These are phyloP conservation scores for Phyllosticta citriasiana DNA, from an alignment of 2,329 filamentous ascomycete genomes.

Conservation along the genomic window DNA sequence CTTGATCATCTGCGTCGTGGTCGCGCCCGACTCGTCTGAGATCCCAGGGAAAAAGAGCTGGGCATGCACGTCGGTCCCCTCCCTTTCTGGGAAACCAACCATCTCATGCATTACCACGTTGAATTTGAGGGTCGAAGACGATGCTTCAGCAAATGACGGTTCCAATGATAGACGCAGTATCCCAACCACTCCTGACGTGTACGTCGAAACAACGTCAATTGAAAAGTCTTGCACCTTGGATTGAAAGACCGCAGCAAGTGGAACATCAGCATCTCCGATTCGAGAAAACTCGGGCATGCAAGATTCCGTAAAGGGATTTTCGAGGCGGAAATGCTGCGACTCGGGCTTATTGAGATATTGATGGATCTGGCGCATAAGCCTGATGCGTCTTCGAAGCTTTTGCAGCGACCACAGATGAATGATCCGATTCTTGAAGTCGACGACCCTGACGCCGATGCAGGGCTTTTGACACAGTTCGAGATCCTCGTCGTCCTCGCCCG, in stretches of 20 bases:
- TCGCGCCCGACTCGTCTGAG: slow-evolving; percentile 74
- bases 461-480: slow-evolving; percentile 78
- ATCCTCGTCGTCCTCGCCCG: slow-evolving; percentile 72
- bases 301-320: slow-evolving; percentile 85
- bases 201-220: slow-evolving; percentile 82
- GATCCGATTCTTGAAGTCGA: slow-evolving; percentile 79
- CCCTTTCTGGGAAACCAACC: slow-evolving; percentile 85
- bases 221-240: slow-evolving; percentile 89
- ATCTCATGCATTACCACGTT: slow-evolving; percentile 98
- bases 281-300: slow-evolving; percentile 90
- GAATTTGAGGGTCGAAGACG: slow-evolving; percentile 88
- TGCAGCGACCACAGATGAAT: slow-evolving; percentile 91
- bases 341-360: slow-evolving; percentile 94
- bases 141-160: slow-evolving; percentile 84
- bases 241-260: slow-evolving; percentile 85
- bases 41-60: slow-evolving; percentile 92
- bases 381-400: slow-evolving; percentile 78
- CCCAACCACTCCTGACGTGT: slow-evolving; percentile 82
- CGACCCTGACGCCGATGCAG: slow-evolving; percentile 79
- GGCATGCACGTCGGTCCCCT: slow-evolving; percentile 90
- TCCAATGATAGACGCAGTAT: slow-evolving; percentile 86
- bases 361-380: slow-evolving; percentile 91
- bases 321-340: slow-evolving; percentile 80
- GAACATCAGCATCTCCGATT: slow-evolving; percentile 86
- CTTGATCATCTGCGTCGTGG: slow-evolving; percentile 87